phyloP scores from a whole-genome alignment of 768 basidiomycete genomes.

The Pisolithus microcarpus region DNA sequence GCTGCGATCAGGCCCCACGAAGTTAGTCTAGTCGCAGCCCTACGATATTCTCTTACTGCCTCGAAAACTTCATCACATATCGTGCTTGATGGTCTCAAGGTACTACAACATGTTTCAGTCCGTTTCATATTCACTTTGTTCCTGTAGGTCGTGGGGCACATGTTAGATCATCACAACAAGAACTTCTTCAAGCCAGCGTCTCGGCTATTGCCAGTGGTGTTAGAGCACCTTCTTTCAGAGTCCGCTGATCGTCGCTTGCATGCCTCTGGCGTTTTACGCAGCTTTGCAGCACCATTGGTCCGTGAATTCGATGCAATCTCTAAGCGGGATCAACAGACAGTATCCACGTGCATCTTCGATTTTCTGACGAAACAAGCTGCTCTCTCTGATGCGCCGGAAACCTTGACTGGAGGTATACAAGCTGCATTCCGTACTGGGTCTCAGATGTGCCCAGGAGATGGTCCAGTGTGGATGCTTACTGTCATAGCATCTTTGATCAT shows the following conservation, averaged over 20 bases:
- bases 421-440: constrained; percentile 22
- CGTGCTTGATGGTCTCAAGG: constrained; percentile 25
- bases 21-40: constrained; percentile 25
- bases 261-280: constrained; percentile 17
- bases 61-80: constrained; percentile 12
- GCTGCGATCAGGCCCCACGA: constrained; percentile 29
- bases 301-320: constrained; percentile 26
- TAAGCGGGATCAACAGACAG: constrained; percentile 14
- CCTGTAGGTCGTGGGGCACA: constrained; percentile 19
- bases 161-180: constrained; percentile 12
- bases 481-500: constrained; percentile 42
- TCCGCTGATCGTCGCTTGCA: constrained; percentile 15
- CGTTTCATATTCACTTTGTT: constrained; percentile 3
- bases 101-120: not conserved
- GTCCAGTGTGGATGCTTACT: constrained; percentile 39
- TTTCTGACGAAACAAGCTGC: constrained; percentile 15
- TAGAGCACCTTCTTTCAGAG: constrained; percentile 9
- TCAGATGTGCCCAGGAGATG: constrained; percentile 12
- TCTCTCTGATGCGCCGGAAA: constrained; percentile 4
- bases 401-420: constrained; percentile 22
- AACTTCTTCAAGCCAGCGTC: constrained; percentile 13
- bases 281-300: constrained; percentile 23
- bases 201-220: constrained; percentile 17
- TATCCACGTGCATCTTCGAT: constrained; percentile 21
- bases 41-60: constrained; percentile 32